These are phyloP conservation scores for Colletotrichum zoysiae DNA, from an alignment of 2,329 filamentous ascomycete species.

Conservation along the genomic window DNA sequence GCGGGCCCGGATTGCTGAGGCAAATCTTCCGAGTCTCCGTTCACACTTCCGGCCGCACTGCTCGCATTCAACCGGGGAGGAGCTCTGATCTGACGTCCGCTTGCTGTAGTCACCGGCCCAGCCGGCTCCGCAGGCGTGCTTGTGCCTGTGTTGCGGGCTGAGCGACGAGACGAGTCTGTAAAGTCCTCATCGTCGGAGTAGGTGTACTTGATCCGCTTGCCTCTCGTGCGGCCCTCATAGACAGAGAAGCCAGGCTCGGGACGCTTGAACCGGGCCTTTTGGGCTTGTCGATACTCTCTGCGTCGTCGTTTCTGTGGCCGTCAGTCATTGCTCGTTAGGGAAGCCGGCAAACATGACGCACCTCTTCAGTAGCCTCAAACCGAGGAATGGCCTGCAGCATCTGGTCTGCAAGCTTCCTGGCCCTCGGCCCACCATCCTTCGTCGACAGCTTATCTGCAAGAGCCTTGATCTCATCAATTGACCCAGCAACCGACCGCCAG, in stretches of 20 bases:
- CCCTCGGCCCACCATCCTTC: slow-evolving; percentile 84
- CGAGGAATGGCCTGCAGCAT: slow-evolving; percentile 85
- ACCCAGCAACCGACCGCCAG: slow-evolving; percentile 94
- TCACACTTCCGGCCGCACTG: slow-evolving; percentile 61
- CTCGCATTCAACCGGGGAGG: slow-evolving; percentile 72
- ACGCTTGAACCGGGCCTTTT: slow-evolving; percentile 87
- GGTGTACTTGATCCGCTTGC: slow-evolving; percentile 96
- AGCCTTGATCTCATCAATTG: slow-evolving; percentile 84
- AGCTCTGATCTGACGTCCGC: slow-evolving; percentile 85
- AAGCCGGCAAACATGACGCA: slow-evolving; percentile 51
- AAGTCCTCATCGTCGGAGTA: slow-evolving; percentile 88
- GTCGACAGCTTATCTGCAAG: slow-evolving; percentile 82
- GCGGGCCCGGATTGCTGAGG: slow-evolving; percentile 49
- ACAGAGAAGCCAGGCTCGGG: slow-evolving; percentile 91
- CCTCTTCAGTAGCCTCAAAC: slow-evolving; percentile 94
- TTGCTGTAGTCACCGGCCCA: slow-evolving; percentile 78
- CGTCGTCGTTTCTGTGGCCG: slow-evolving; percentile 83
- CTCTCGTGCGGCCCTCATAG: slow-evolving; percentile 95
- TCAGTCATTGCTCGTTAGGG: slow-evolving; percentile 19
- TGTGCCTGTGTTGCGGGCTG: slow-evolving; percentile 79
- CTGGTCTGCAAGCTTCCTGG: slow-evolving; percentile 80
- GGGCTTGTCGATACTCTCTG: slow-evolving; percentile 88
- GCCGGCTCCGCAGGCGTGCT: slow-evolving; percentile 78
- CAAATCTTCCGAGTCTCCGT: slow-evolving; percentile 56
- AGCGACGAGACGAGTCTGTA: slow-evolving; percentile 75